A percentile compares a stretch with the other conserved stretches of the same genome.
Evolutionary conservation across 495 filamentous ascomycete species (phyloP).

Genomic region (Talaromyces proteolyticus): DNA sequence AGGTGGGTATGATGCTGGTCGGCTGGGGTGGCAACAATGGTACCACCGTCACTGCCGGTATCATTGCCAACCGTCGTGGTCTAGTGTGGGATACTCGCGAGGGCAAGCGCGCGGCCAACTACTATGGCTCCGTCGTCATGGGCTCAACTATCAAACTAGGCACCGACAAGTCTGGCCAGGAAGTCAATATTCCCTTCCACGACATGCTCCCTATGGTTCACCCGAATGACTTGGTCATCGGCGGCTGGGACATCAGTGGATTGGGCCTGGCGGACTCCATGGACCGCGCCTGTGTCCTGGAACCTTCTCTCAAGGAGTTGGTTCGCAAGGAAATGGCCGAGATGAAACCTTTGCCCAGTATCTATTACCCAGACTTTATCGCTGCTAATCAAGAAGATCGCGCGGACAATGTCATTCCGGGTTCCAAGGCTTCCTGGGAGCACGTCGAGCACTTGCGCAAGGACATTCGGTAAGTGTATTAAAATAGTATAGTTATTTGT

Average conservation of each 20-base stretch:
- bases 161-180: slow-evolving; percentile 77
- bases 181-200: slow-evolving; percentile 95
- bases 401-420: slow-evolving; percentile 84
- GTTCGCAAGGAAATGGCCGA: slow-evolving; percentile 89
- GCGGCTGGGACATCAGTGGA: slow-evolving; percentile 94
- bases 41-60: slow-evolving; percentile 93
- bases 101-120: slow-evolving; percentile 79
- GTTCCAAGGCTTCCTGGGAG: slow-evolving; percentile 72
- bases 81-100: slow-evolving; percentile 92
- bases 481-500: not conserved
- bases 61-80: slow-evolving; percentile 86
- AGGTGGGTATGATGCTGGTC: slow-evolving; percentile 95
- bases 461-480: slow-evolving; percentile 88
- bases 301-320: slow-evolving; percentile 81
- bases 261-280: slow-evolving; percentile 87
- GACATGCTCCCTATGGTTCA: slow-evolving; percentile 95
- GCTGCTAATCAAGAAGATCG: slow-evolving; percentile 97
- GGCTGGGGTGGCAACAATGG: slow-evolving; percentile 99
- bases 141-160: slow-evolving; percentile 94
- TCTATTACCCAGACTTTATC: slow-evolving; percentile 99
- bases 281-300: slow-evolving; percentile 92
- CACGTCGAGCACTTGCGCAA: slow-evolving; percentile 93
- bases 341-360: slow-evolving; percentile 85
- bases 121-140: slow-evolving; percentile 98
- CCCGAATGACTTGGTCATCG: slow-evolving; percentile 91